Base-by-base conservation (phyloP, 2,329 filamentous ascomycete genomes). In the Emericellopsis atlantica region DNA sequence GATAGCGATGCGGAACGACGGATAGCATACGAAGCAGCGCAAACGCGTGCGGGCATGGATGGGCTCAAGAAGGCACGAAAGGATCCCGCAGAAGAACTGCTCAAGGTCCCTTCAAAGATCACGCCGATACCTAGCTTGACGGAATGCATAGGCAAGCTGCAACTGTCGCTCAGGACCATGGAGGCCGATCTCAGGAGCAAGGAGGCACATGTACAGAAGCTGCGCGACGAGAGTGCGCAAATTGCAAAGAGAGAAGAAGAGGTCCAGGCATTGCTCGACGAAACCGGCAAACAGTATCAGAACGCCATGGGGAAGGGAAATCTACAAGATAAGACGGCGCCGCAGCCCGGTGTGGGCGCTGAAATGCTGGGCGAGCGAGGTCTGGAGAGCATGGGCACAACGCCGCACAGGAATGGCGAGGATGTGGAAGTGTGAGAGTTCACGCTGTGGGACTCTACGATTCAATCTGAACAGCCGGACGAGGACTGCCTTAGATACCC, bases 1-100 rank as follows among this genome's bases (percentile, higher is more conserved):
- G 84, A 90, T 41, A 80, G 76, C 18, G 77, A 81, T 36, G 78
- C 77, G 0, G 79, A 81, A 54, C 73, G 82, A 14, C 79, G 80
- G 43, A 85, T 82, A 3, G 89, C 86, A 0, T 96, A 94, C 61
- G 89, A 95, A 59, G 76, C 79, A 10, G 81, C 85, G 5, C 90
- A 96, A 63, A 89, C 85, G 8, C 75, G 83, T 16, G 84, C 85
- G 4, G 90, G 87, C n/a, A 82, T 92, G 64, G 89, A 90, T 51
- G 83, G 79, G 0, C 53, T 83, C 18, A 70, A 67, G 52, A 70
- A 68, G 51, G 65, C 55, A 12, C 56, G 53, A 32, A 52, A 55
- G 33, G 55, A 56, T 22, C 49, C 58, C 32, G 48, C 58, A 47
- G 56, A 67, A 16, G 52, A 56, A 14, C 37, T 67, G 10, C 59